Base-by-base conservation (phyloP, 23 red algal genomes). In the Gracilaria domingensis region DNA sequence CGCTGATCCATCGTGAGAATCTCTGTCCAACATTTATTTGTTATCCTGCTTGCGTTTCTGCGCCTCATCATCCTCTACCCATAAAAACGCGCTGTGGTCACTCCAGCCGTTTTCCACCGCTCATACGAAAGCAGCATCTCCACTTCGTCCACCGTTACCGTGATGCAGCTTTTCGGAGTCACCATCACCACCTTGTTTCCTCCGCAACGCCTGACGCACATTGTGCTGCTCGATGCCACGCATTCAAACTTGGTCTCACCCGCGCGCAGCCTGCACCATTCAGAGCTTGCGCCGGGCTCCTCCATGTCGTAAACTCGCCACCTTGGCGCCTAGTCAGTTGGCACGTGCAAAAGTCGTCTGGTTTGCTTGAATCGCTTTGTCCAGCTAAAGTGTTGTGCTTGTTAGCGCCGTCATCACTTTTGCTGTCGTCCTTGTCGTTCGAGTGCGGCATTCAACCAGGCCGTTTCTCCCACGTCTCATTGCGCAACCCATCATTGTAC, bases 201-300 rank as follows among this genome's bases (percentile, higher is more conserved):
- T 28, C 40, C 72, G 0, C 38, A 42, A 25, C 72, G 72, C 26
- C 30, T 77, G 13, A 77, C 45, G 18, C 72, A 77, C 45, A 77
- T 77, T 42, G 49, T 77, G 6, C 29, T 26, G 3, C 72, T 20
- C 23, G 72, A 77, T 51, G 38, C 72, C 1, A 51, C 45, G 28
- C 72, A 77, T 37, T 77, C 72, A 25, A 77, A 77, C 28, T 77
- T 77, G 2, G 72, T 23, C 20, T 77, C 72, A 77, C 72, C 50
- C 7, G 72, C 13, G 4, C 72, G 72, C 0, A 5, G 39, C 24
- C 8, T 77, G 42, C 72, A 77, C 25, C 9, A 14, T 16, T 42
- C 72, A 45, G 38, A 45, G 23, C 7, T 48, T 28, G 42, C 72
- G 5, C 8, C 6, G 28, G 38, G n/a, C 3, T 77, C 72, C 23